Conservation (phyloP, 139 green algal genomes). For the Ulvella scutata region DNA sequence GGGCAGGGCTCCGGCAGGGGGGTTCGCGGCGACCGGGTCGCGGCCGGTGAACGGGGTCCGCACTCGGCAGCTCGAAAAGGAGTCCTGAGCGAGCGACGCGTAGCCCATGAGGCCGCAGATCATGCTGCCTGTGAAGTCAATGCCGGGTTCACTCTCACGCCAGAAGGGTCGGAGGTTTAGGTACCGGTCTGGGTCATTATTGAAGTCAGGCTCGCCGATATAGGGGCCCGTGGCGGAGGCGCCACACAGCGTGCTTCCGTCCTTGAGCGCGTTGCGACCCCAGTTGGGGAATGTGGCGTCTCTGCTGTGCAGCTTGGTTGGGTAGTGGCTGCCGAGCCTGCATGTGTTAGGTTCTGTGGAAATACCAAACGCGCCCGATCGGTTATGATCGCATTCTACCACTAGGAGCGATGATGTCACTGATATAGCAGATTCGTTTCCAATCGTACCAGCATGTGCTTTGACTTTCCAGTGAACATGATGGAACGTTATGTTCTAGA, state of each 20-base stretch:
- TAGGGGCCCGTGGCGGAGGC: background rate
- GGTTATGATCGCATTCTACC: no score
- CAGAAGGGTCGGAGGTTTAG: background rate
- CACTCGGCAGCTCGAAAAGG: background rate
- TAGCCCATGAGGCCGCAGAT: background rate
- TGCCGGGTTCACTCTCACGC: background rate
- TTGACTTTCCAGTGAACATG: no score
- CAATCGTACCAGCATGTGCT: no score
- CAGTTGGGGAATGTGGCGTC: background rate
- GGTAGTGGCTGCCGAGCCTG: background rate
- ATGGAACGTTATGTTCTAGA: no score
- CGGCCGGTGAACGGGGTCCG: conserved; percentile 2
- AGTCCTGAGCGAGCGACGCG: background rate
- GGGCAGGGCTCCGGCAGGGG: no score
- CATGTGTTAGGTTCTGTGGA: no score
- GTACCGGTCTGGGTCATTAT: background rate
- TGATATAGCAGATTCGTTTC: no score
- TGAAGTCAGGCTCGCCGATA: background rate
- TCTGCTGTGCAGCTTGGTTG: background rate
- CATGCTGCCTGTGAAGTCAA: background rate
- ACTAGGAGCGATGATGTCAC: no score
- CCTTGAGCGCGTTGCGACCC: background rate
- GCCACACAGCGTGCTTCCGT: background rate
- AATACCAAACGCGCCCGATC: no score
- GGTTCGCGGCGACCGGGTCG: no score